phyloP scores from a whole-genome alignment of 495 filamentous ascomycete genomes.

The Penicillium manginii region DNA sequence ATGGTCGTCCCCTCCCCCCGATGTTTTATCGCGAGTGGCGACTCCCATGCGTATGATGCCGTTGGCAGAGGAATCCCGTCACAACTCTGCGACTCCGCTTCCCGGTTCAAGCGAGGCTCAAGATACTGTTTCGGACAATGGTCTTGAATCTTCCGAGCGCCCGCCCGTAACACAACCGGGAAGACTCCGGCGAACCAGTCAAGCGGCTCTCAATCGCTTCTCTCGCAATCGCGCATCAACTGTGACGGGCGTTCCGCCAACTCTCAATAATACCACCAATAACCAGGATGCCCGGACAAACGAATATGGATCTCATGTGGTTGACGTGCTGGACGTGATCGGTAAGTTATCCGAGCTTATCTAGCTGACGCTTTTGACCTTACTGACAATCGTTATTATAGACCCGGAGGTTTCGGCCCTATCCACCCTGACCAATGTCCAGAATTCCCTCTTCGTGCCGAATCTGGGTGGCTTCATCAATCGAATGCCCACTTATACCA shows the following conservation, averaged over 20 bases:
- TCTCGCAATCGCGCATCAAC: constrained; percentile 42
- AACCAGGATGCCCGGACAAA: constrained; percentile 17
- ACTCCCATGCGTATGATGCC: constrained; percentile 41
- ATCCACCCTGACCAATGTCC: constrained; percentile 76
- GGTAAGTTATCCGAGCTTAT: constrained; percentile 48
- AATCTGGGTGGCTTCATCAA: constrained; percentile 70
- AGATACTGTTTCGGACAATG: constrained; percentile 2
- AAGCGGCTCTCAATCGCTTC: constrained; percentile 37
- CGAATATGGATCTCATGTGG: constrained; percentile 62
- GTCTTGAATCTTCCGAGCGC: constrained; percentile 7
- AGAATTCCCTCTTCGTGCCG: constrained; percentile 77
- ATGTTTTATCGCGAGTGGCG: constrained; percentile 36
- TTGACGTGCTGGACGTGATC: constrained; percentile 73
- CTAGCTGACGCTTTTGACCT: background rate
- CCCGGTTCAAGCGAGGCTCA: constrained; percentile 4
- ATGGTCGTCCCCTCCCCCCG: constrained; percentile 38
- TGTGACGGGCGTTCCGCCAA: constrained; percentile 31
- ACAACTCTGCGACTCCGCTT: constrained; percentile 18
- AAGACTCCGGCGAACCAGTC: constrained; percentile 39
- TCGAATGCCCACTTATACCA: constrained; percentile 71
- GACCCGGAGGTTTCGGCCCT: constrained; percentile 77
- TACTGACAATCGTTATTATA: constrained; percentile 26
- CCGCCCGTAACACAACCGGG: constrained; percentile 15
- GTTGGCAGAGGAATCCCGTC: constrained; percentile 43
- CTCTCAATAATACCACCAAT: constrained; percentile 1